Evolutionary conservation across 2,329 filamentous ascomycete genomes (phyloP).

Genomic region (Ilyonectria robusta): DNA sequence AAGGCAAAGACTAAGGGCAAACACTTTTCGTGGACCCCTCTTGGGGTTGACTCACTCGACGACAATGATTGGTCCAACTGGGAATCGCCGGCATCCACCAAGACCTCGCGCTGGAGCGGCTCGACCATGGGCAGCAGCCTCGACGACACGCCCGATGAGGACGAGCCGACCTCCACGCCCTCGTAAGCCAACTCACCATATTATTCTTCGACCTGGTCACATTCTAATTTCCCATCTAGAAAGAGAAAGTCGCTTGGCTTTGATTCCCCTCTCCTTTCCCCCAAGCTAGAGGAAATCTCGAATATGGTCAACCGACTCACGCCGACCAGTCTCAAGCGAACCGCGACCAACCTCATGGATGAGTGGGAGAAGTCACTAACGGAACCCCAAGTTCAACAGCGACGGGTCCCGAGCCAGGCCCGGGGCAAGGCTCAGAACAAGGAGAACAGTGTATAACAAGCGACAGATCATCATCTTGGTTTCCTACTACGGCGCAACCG

Average conservation of each 20-base stretch:
- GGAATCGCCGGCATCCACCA: slow-evolving; percentile 67
- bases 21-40: slow-evolving; percentile 72
- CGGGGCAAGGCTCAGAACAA: slow-evolving; percentile 46
- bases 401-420: slow-evolving; percentile 25
- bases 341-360: slow-evolving; percentile 87
- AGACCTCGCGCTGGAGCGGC: slow-evolving; percentile 75
- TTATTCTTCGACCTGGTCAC: background rate
- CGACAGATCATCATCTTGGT: slow-evolving; percentile 18
- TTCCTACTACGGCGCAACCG: slow-evolving; percentile 34
- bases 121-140: slow-evolving; percentile 64
- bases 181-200: slow-evolving; percentile 59
- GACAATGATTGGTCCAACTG: slow-evolving; percentile 77
- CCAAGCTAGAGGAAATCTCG: slow-evolving; percentile 70
- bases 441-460: slow-evolving; percentile 51
- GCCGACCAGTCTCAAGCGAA: slow-evolving; percentile 83
- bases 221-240: slow-evolving; percentile 42
- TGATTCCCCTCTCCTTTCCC: slow-evolving; percentile 53
- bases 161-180: slow-evolving; percentile 61
- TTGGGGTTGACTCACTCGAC: slow-evolving; percentile 69
- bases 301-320: slow-evolving; percentile 79
- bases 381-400: slow-evolving; percentile 47
- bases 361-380: slow-evolving; percentile 83
- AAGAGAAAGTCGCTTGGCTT: slow-evolving; percentile 51
- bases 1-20: slow-evolving; percentile 63
- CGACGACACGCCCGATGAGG: slow-evolving; percentile 65